Evolutionary conservation across 2,329 filamentous ascomycete genomes (phyloP).

Genomic region (Ophiobolus disseminans): DNA sequence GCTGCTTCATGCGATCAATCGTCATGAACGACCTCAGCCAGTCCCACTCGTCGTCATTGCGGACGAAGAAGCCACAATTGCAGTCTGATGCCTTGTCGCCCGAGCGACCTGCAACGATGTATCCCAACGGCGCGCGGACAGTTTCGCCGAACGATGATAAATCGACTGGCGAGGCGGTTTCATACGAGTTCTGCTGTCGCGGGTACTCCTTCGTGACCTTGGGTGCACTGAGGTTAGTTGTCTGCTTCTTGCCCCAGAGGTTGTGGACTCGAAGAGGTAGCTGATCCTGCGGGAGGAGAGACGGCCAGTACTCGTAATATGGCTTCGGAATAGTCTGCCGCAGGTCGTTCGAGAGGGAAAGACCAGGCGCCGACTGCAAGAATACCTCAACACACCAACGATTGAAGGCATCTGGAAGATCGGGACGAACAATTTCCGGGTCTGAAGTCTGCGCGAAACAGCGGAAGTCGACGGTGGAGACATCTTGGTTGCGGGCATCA

Average conservation of each 20-base stretch:
- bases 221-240: constrained; percentile 18
- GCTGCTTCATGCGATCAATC: constrained; percentile 22
- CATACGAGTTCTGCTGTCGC: constrained; percentile 35
- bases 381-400: constrained; percentile 37
- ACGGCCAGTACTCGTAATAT: constrained; percentile 38
- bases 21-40: constrained; percentile 32
- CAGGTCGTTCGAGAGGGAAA: constrained; percentile 38
- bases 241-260: constrained; percentile 16
- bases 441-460: constrained; percentile 34
- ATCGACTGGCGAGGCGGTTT: constrained; percentile 28
- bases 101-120: constrained; percentile 34
- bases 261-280: constrained; percentile 25
- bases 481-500: constrained; percentile 43
- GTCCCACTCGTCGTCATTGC: constrained; percentile 34
- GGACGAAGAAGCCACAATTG: constrained; percentile 34
- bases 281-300: constrained; percentile 31
- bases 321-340: constrained; percentile 30
- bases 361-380: constrained; percentile 53
- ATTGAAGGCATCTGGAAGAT: constrained; percentile 35
- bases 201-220: constrained; percentile 24
- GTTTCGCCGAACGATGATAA: constrained; percentile 18
- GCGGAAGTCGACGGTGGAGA: constrained; percentile 48
- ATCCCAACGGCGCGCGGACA: constrained; percentile 46
- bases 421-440: constrained; percentile 27
- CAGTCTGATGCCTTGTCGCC: constrained; percentile 34